Evolutionary conservation across 768 basidiomycete genomes (phyloP).

Genomic region (Suillus subaureus): DNA sequence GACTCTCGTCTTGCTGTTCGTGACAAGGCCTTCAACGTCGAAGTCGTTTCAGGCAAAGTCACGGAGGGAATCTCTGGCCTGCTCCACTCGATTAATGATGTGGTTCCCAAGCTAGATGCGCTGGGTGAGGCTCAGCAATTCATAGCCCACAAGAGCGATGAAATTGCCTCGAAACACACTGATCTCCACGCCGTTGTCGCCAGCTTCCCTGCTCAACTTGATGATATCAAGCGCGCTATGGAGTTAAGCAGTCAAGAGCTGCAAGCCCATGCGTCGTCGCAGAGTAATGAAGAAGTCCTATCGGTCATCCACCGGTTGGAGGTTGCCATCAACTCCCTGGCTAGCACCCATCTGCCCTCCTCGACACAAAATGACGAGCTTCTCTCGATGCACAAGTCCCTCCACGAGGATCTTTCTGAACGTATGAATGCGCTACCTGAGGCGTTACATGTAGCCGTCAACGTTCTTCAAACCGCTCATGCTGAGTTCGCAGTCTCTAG

Average conservation of each 20-base stretch:
- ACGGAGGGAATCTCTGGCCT: slow-evolving; percentile 51
- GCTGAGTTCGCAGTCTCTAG: slow-evolving; percentile 62
- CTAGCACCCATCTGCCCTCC: slow-evolving; percentile 51
- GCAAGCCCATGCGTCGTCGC: slow-evolving; percentile 18
- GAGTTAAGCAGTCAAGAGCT: slow-evolving; percentile 27
- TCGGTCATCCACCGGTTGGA: slow-evolving; percentile 48
- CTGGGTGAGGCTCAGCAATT: slow-evolving; percentile 47
- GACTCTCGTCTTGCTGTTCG: slow-evolving; percentile 80
- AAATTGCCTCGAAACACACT: slow-evolving; percentile 42
- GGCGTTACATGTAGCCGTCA: slow-evolving; percentile 51
- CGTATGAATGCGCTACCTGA: slow-evolving; percentile 64
- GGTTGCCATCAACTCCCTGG: slow-evolving; percentile 48
- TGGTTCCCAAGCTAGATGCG: slow-evolving; percentile 41
- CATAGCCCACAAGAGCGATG: slow-evolving; percentile 39
- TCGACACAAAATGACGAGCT: slow-evolving; percentile 51
- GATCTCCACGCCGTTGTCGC: slow-evolving; percentile 45
- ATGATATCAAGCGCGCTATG: slow-evolving; percentile 46
- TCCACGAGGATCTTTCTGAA: slow-evolving; percentile 55
- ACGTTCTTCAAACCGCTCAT: slow-evolving; percentile 59
- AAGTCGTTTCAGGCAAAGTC: slow-evolving; percentile 57
- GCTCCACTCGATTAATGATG: slow-evolving; percentile 43
- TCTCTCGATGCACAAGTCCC: slow-evolving; percentile 48
- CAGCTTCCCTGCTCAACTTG: slow-evolving; percentile 50
- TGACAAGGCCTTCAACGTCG: slow-evolving; percentile 69
- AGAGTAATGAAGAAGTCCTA: slow-evolving; percentile 30